A percentile compares a stretch with the other conserved stretches of the same genome.
Evolutionary conservation across 352 stramenopile genomes (phyloP).

Genomic region (Blastocystis sp.): DNA sequence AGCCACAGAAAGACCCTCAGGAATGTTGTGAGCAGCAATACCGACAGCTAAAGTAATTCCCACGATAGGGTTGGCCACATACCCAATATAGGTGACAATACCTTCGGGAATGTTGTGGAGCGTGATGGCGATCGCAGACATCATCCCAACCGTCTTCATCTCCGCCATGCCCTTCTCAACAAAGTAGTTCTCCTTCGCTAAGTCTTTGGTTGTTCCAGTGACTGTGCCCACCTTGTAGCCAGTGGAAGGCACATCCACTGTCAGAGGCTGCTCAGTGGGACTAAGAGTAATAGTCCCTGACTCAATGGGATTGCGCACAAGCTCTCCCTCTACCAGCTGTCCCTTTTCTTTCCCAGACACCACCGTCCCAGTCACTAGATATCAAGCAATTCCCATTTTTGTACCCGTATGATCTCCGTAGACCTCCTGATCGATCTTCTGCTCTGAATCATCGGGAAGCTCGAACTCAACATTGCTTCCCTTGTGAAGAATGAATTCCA

Average conservation of each 20-base stretch:
- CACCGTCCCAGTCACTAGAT: background rate
- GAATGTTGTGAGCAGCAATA: slow-evolving; percentile 92
- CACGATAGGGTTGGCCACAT: slow-evolving; percentile 79
- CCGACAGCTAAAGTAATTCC: slow-evolving; percentile 83
- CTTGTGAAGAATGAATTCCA: slow-evolving; percentile 64
- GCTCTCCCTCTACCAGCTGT: background rate
- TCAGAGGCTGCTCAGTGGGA: background rate
- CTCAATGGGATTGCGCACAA: background rate
- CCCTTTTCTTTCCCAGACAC: background rate
- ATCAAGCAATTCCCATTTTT: background rate
- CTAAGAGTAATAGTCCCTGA: background rate
- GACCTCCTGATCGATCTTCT: background rate
- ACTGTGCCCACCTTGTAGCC: slow-evolving; percentile 15
- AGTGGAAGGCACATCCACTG: background rate
- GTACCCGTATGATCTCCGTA: background rate
- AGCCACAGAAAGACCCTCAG: slow-evolving; percentile 86
- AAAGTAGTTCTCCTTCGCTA: background rate
- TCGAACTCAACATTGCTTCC: slow-evolving; percentile 42
- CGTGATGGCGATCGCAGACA: slow-evolving; percentile 83
- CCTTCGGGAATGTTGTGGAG: slow-evolving; percentile 90
- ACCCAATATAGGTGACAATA: slow-evolving; percentile 85
- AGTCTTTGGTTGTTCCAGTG: slow-evolving; percentile 30
- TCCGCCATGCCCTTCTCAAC: slow-evolving; percentile 60
- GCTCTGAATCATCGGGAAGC: background rate
- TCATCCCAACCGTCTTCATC: slow-evolving; percentile 78